Percentiles rank a stretch among this genome's conserved stretches.
phyloP scores from a whole-genome alignment of 208 protist species.

The Leishmania lainsoni region DNA sequence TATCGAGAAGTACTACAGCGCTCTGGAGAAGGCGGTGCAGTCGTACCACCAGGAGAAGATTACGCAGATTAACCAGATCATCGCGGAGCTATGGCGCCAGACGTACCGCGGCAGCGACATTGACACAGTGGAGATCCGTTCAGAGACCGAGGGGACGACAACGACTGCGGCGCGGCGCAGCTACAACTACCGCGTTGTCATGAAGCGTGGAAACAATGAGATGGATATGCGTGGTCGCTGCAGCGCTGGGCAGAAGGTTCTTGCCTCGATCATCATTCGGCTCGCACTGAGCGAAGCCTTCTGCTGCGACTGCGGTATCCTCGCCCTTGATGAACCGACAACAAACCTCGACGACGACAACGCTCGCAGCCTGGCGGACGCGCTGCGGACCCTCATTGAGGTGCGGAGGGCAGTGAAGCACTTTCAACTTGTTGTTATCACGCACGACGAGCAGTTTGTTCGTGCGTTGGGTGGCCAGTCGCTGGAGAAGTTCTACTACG shows the following conservation, averaged over 20 bases:
- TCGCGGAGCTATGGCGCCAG: slow-evolving; percentile 97
- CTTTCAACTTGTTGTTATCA: slow-evolving; percentile 99
- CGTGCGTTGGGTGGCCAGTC: slow-evolving; percentile 82
- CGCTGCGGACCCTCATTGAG: slow-evolving; percentile 85
- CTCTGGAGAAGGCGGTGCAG: slow-evolving; percentile 96
- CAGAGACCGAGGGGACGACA: slow-evolving; percentile 84
- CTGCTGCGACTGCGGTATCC: slow-evolving; percentile 98
- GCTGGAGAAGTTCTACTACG: slow-evolving; percentile 88
- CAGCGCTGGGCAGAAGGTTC: slow-evolving; percentile 97
- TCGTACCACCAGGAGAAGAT: slow-evolving; percentile 98
- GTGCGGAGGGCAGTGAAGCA: slow-evolving; percentile 75
- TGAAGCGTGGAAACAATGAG: slow-evolving; percentile 94
- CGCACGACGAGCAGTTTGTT: slow-evolving; percentile 99
- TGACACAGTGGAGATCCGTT: slow-evolving; percentile 97
- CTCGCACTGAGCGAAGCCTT: slow-evolving; percentile 99
- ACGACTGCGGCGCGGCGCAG: slow-evolving; percentile 67
- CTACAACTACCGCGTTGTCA: slow-evolving; percentile 96
- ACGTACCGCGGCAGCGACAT: slow-evolving; percentile 99
- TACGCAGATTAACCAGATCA: slow-evolving; percentile 98
- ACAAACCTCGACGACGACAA: slow-evolving; percentile 99
- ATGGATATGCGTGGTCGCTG: slow-evolving; percentile 99
- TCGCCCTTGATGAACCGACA: slow-evolving; percentile 99
- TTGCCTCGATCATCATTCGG: slow-evolving; percentile 99
- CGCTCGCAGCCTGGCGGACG: slow-evolving; percentile 78
- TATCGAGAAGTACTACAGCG: slow-evolving; percentile 90